phyloP scores from a whole-genome alignment of 2,329 filamentous ascomycete genomes.

The Colletotrichum siamense region DNA sequence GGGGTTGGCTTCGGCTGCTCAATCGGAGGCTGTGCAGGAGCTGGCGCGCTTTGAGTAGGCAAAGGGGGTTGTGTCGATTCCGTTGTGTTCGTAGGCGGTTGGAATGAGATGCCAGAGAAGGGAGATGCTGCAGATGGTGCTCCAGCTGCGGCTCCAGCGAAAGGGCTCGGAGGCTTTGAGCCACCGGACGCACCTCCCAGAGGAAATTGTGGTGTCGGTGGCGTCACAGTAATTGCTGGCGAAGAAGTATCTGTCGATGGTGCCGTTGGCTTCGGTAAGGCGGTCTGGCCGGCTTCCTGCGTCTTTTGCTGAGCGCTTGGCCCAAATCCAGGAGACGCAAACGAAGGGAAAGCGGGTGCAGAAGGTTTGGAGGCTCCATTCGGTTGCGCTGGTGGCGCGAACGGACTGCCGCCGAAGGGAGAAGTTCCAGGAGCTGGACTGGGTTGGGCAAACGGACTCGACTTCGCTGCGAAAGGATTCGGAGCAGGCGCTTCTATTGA shows the following conservation, averaged over 20 bases:
- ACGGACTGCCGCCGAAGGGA: neutral
- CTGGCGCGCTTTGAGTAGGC: neutral
- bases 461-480: constrained; percentile 8
- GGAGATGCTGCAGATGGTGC: neutral
- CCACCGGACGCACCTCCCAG: neutral
- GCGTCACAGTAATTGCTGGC: constrained; percentile 18
- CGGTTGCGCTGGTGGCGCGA: neutral
- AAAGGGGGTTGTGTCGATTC: neutral
- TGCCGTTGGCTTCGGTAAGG: neutral
- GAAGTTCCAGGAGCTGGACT: neutral
- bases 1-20: neutral
- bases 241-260: neutral
- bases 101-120: neutral
- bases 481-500: neutral
- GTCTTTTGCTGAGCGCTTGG: neutral
- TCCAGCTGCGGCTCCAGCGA: neutral
- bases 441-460: neutral
- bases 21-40: neutral
- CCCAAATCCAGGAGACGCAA: neutral
- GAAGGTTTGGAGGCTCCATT: neutral
- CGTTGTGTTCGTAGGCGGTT: constrained; percentile 19
- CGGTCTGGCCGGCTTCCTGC: neutral
- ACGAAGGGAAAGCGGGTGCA: neutral
- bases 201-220: constrained; percentile 18
- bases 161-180: neutral